These are phyloP conservation scores for Gautieria morchelliformis DNA, from an alignment of 768 basidiomycete genomes.

Conservation along the genomic window DNA sequence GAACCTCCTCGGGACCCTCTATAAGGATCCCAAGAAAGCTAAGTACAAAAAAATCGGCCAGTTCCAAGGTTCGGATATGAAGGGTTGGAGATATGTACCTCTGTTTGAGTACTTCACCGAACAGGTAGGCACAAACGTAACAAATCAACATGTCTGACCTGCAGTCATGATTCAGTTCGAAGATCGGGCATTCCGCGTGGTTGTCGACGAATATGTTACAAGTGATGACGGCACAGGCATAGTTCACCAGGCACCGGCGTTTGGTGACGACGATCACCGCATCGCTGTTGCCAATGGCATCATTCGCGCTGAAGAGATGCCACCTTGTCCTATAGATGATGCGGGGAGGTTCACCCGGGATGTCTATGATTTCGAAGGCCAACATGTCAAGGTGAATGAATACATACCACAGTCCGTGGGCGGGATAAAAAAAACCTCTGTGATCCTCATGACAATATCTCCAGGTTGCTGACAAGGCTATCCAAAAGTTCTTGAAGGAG, in stretches of 20 bases:
- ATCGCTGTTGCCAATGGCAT: slow-evolving; percentile 80
- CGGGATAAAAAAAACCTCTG: too few relatives aligned
- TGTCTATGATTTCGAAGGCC: slow-evolving; percentile 82
- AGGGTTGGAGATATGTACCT: slow-evolving; percentile 91
- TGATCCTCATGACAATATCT: not conserved
- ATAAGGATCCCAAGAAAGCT: slow-evolving; percentile 96
- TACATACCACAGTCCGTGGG: not conserved
- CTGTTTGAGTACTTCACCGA: slow-evolving; percentile 97
- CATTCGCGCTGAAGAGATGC: slow-evolving; percentile 80
- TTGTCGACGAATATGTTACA: slow-evolving; percentile 90
- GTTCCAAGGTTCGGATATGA: slow-evolving; percentile 88
- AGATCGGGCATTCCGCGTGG: slow-evolving; percentile 82
- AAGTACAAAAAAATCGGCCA: slow-evolving; percentile 86
- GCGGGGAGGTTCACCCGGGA: slow-evolving; percentile 78
- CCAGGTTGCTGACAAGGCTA: slow-evolving; percentile 87
- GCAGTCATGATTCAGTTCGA: slow-evolving; percentile 53
- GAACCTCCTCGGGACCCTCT: slow-evolving; percentile 72
- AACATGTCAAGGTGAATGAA: slow-evolving; percentile 77
- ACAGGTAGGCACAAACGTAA: slow-evolving; percentile 41
- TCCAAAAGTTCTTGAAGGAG: slow-evolving; percentile 82
- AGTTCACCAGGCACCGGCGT: slow-evolving; percentile 96
- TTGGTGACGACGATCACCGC: slow-evolving; percentile 98
- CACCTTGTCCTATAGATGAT: slow-evolving; percentile 94
- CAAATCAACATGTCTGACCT: not conserved
- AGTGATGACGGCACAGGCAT: slow-evolving; percentile 93